Base-by-base conservation (phyloP, 352 stramenopile species). In the Phytophthora pistaciae region DNA sequence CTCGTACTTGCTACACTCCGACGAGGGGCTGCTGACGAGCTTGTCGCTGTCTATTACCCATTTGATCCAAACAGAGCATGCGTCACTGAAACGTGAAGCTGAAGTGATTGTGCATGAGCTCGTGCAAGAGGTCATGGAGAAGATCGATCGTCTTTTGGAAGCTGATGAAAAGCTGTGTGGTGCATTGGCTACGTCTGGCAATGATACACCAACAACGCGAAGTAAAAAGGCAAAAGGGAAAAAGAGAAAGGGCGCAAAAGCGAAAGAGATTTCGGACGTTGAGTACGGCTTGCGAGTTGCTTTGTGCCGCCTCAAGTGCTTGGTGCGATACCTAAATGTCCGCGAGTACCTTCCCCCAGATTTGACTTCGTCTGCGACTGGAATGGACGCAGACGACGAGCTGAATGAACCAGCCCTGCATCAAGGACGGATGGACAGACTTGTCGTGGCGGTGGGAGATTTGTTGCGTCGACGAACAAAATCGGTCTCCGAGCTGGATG, bases 71-170 rank as follows among this genome's bases (percentile, higher is more conserved):
- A 90, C 80, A 8, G 83, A 93, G 14, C 87, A 96, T 63, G 82
- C 89, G 53, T 88, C 90, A 40, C 71, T 95, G 21, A 94, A 92
- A 75, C 82, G 89, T 23, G 88, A 96, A 68, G 85, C 84, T 3
- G 88, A 94, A 56, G 68, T 91, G 29, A 84, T 91, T n/a, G 69
- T 95, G 9, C 85, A 87, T 42, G 86, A 96, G 61, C 67, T 97
- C 3, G 56, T 88, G 23, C 86, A 94, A 76, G 77, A 87, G 23
- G 58, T 92, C 13, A 70, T 94, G 6, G 87, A 94, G 21, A 91
- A 93, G 55, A 64, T 84, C 2, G 73, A 85, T 48, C 68, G 81
- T 20, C 68, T 81, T 11, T 63, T 96, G 7, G 65, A 87, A 63
- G 79, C 84, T 46, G 88, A 96, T 48, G 59, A 70, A 31, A 84